Percentiles rank a stretch among this genome's conserved stretches.
phyloP scores from a whole-genome alignment of 2,329 filamentous ascomycete genomes.

The Drechmeria coniospora region DNA sequence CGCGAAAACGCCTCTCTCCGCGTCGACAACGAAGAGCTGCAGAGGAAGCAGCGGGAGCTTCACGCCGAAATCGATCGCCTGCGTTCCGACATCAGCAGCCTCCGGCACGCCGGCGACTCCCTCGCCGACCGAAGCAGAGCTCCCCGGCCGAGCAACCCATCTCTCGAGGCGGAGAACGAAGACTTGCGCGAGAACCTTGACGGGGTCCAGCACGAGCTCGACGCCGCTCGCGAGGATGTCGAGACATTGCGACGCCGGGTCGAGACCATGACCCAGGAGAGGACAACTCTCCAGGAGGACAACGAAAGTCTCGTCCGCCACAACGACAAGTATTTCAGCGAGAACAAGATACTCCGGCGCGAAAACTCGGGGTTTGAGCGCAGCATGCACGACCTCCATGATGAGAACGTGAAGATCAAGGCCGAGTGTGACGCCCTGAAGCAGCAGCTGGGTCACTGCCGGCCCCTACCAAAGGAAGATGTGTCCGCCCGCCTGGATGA shows the following conservation, averaged over 20 bases:
- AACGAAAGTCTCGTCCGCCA: constrained; percentile 36
- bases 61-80: constrained; percentile 25
- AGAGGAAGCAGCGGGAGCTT: constrained; percentile 18
- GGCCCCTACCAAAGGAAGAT: constrained; percentile 21
- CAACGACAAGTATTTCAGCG: constrained; percentile 38
- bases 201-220: constrained; percentile 24
- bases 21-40: constrained; percentile 23
- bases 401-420: constrained; percentile 30
- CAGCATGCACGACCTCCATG: constrained; percentile 27
- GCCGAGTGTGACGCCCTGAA: constrained; percentile 31
- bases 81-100: constrained; percentile 23
- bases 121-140: constrained; percentile 28
- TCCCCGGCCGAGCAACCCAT: constrained; percentile 24
- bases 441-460: constrained; percentile 27
- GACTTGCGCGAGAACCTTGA: constrained; percentile 27
- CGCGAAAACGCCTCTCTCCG: constrained; percentile 26
- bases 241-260: constrained; percentile 23
- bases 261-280: constrained; percentile 25
- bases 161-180: constrained; percentile 26
- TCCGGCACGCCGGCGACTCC: constrained; percentile 27
- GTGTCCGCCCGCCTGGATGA: constrained; percentile 19
- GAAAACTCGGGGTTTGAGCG: constrained; percentile 34
- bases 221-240: constrained; percentile 23
- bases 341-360: constrained; percentile 32
- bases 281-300: constrained; percentile 30